Base-by-base conservation (phyloP, 2,329 filamentous ascomycete species). In the Colletotrichum incanum region DNA sequence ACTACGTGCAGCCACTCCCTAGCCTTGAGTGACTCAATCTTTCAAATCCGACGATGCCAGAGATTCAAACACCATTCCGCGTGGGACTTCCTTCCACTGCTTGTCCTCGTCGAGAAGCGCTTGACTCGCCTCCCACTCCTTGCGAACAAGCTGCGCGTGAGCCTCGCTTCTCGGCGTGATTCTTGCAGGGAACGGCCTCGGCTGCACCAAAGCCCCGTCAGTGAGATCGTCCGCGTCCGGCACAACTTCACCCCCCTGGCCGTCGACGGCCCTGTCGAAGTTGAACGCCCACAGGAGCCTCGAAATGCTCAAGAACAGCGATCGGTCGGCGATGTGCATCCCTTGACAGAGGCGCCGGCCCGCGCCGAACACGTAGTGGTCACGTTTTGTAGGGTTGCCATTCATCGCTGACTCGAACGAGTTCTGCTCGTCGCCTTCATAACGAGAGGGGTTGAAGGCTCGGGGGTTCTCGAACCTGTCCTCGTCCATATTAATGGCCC, bases 201-300 rank as follows among this genome's bases (percentile, higher is more conserved):
- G 68, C 8, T 62, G 68, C 14, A 71, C 58, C 26, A 71, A 3
- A 3, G 58, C 39, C 43, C 67, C 28, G 20, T 64, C 31, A 39
- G 68, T 50, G 16, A 71, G 52, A 31, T 58, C 43, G 41, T 63
- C 65, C 41, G 82, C 83, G 45, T 84, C 82, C 2, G 81, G 81
- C 0, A 82, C 81, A 16, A 83, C 72, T 2, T 81, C 74, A 6
- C 18, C 12, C 0, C 69, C 72, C 1, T 28, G 9, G 2, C 56
- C 6, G 26, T 67, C 65, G 11, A 63, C n/a, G 2, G 45, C 63
- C 9, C 79, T 78, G 0, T 71, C 73, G 7, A 86, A 77, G 0
- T 86, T 76, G 65, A 90, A 90, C 0, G 83, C 88, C 89, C 89
- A 91, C 0, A 91, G 76, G 0, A 88, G 78, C 2, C 85, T 82